Conservation (phyloP, 768 basidiomycete genomes). For the Amanita polypyramis region DNA sequence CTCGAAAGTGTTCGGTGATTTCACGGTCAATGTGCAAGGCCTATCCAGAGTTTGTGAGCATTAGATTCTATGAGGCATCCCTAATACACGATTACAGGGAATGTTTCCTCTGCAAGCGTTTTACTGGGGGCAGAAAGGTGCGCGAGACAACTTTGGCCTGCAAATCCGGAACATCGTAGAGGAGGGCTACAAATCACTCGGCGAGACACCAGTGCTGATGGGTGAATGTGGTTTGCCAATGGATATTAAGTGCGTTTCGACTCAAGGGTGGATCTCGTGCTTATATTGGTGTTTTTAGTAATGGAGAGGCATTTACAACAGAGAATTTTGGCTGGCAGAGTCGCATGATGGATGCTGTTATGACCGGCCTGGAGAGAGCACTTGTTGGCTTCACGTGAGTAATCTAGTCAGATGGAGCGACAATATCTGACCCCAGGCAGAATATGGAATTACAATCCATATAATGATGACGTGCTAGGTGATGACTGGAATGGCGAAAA, state of each 20-base stretch:
- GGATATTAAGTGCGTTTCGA: constrained; percentile 85
- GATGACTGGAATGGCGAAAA: constrained; percentile 97
- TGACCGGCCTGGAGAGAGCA: constrained; percentile 69
- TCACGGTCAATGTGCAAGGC: constrained; percentile 90
- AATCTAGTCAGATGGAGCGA: background rate
- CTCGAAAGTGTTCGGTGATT: constrained; percentile 70
- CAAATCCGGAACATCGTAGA: constrained; percentile 78
- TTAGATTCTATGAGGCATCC: constrained; percentile 12
- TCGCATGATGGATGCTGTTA: constrained; percentile 91
- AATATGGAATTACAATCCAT: constrained; percentile 91
- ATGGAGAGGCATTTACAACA: constrained; percentile 57
- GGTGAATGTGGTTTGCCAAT: constrained; percentile 95
- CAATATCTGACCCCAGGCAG: constrained; percentile 25
- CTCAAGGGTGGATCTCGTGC: background rate
- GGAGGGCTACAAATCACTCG: constrained; percentile 55
- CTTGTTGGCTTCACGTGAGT: constrained; percentile 82
- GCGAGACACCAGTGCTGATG: constrained; percentile 76
- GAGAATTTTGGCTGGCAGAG: constrained; percentile 77
- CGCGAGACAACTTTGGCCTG: constrained; percentile 68
- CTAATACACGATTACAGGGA: constrained; percentile 39
- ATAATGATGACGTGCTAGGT: constrained; percentile 67
- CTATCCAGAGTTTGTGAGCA: constrained; percentile 56
- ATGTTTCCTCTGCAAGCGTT: constrained; percentile 74
- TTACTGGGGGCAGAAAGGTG: constrained; percentile 82
- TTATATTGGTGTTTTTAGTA: constrained; percentile 30